Percentiles rank a stretch among this genome's conserved stretches.
phyloP scores from a whole-genome alignment of 345 rosid species.

The Murraya paniculata region DNA sequence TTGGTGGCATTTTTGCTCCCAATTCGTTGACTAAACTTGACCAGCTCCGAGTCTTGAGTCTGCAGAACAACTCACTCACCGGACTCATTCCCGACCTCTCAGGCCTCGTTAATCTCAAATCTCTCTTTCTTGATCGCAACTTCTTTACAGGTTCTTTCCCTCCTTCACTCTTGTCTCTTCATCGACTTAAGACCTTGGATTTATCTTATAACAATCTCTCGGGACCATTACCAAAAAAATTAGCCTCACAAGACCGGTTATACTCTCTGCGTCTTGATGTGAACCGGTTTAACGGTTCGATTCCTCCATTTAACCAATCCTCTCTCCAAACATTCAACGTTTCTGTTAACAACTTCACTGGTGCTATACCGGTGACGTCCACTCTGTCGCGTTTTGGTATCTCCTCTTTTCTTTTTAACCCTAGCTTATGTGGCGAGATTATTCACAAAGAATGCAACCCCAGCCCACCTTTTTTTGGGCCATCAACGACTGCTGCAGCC shows the following conservation, averaged over 20 bases:
- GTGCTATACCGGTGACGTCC: conserved; percentile 67
- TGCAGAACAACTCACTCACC: conserved; percentile 73
- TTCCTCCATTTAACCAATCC: conserved; percentile 79
- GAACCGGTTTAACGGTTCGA: conserved; percentile 57
- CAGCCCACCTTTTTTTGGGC: conserved; percentile 59
- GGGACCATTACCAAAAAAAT: conserved; percentile 50
- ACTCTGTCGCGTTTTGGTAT: conserved; percentile 50
- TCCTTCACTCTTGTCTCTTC: conserved; percentile 50
- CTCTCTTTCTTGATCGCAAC: conserved; percentile 71
- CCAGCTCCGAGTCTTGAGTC: conserved; percentile 88
- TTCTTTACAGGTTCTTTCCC: conserved; percentile 69
- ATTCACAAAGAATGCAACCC: conserved; percentile 71
- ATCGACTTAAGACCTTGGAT: conserved; percentile 62
- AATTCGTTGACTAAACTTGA: conserved; percentile 58
- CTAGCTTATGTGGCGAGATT: conserved; percentile 86
- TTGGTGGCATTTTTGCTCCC: conserved; percentile 59
- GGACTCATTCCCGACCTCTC: conserved; percentile 84
- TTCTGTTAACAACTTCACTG: conserved; percentile 66
- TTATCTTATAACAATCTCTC: conserved; percentile 62
- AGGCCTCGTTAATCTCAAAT: conserved; percentile 60
- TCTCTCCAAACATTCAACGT: conserved; percentile 63
- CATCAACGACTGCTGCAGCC: conserved; percentile 28
- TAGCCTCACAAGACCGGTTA: conserved; percentile 42
- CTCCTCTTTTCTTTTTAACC: conserved; percentile 62
- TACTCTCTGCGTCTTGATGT: conserved; percentile 58